Percentiles rank a stretch among this genome's conserved stretches.
Conservation (phyloP, 2,329 filamentous ascomycete genomes). For the Aurifilum marmelostoma region DNA sequence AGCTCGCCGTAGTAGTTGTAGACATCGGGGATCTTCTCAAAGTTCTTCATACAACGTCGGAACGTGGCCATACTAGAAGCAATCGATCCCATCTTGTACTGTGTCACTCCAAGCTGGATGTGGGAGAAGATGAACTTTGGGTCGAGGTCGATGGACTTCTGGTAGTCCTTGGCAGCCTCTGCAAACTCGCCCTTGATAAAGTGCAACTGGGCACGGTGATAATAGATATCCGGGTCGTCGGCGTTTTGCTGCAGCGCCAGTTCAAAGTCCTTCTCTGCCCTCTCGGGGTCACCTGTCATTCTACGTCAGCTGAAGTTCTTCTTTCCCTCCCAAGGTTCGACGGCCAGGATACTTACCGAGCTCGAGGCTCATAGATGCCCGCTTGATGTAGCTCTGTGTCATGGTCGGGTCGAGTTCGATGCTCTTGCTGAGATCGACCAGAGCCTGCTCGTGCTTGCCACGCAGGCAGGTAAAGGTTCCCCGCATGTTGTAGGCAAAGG, state of each 20-base stretch:
- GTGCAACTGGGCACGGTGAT: constrained; percentile 96
- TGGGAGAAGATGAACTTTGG: constrained; percentile 98
- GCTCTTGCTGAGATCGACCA: constrained; percentile 87
- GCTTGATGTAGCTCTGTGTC: constrained; percentile 98
- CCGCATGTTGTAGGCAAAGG: constrained; percentile 92
- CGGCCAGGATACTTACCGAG: constrained; percentile 61
- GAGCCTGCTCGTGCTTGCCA: constrained; percentile 81
- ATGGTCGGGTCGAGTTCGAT: constrained; percentile 85
- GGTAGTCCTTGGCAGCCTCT: constrained; percentile 96
- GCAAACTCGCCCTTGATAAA: constrained; percentile 96
- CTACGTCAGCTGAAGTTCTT: constrained; percentile 37
- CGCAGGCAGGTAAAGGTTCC: constrained; percentile 94
- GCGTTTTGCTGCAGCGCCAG: constrained; percentile 82
- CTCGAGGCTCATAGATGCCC: constrained; percentile 96
- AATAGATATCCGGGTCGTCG: constrained; percentile 95
- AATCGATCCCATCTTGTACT: constrained; percentile 99
- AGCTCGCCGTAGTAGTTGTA: constrained; percentile 99
- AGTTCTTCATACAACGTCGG: constrained; percentile 97
- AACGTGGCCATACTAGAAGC: constrained; percentile 99
- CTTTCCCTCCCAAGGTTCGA: not conserved
- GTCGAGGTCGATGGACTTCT: constrained; percentile 98
- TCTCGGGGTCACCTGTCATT: constrained; percentile 72
- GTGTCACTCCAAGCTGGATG: constrained; percentile 97
- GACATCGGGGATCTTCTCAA: constrained; percentile 92
- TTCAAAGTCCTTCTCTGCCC: constrained; percentile 85